Percentiles rank a stretch among this genome's conserved stretches.
These are phyloP conservation scores for Exophiala sideris DNA, from an alignment of 2,329 filamentous ascomycete genomes.

Conservation along the genomic window DNA sequence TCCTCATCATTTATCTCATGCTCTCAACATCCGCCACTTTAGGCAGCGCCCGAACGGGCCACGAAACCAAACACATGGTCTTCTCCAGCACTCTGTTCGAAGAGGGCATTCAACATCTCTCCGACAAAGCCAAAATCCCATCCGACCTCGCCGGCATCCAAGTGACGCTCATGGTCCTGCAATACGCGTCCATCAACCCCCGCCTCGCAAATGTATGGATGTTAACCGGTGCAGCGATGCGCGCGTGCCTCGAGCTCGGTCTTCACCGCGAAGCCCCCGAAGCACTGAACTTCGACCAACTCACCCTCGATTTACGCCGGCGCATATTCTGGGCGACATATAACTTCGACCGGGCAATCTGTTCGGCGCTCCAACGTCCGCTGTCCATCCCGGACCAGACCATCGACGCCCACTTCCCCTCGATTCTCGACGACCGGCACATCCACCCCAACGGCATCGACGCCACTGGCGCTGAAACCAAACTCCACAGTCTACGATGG, in stretches of 20 bases:
- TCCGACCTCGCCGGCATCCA: constrained; percentile 30
- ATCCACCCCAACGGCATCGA: constrained; percentile 29
- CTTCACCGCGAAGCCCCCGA: constrained; percentile 30
- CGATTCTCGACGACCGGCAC: constrained; percentile 27
- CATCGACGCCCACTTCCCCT: constrained; percentile 29
- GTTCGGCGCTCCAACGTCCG: constrained; percentile 30
- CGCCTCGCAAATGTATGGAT: constrained; percentile 31
- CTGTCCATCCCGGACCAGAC: constrained; percentile 31
- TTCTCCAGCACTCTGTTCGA: constrained; percentile 34
- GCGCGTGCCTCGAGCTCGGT: constrained; percentile 30
- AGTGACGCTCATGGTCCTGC: constrained; percentile 28
- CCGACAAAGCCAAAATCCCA: constrained; percentile 31
- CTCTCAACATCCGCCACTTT: constrained; percentile 34
- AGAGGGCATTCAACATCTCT: constrained; percentile 34
- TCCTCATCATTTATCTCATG: constrained; percentile 33
- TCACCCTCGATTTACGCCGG: constrained; percentile 29
- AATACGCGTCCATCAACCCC: constrained; percentile 31
- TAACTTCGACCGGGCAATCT: constrained; percentile 30
- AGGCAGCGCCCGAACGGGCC: constrained; percentile 32
- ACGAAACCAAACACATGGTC: constrained; percentile 33
- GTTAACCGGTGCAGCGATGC: constrained; percentile 31
- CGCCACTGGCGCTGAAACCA: constrained; percentile 27
- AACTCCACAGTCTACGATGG: constrained; percentile 28
- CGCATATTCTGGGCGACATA: constrained; percentile 31
- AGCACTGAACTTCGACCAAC: constrained; percentile 22